Conservation (phyloP, 768 basidiomycete species). For the Auricularia sp. region DNA sequence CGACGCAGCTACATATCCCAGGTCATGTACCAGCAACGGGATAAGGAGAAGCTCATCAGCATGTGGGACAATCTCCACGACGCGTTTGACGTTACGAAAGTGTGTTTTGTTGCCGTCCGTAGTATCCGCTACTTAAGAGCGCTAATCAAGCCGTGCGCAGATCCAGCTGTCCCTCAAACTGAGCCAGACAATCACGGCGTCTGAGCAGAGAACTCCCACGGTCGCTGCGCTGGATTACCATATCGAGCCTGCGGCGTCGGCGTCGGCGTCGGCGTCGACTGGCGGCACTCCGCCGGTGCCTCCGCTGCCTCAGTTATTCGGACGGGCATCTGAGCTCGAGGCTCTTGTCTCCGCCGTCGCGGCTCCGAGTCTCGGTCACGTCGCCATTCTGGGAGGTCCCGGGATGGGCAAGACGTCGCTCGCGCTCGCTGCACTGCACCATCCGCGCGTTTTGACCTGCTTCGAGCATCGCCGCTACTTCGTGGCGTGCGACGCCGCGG, state of each 20-base stretch:
- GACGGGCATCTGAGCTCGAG: not conserved
- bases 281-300: no score
- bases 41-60: not conserved
- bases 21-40: not conserved
- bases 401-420: slow-evolving; percentile 33
- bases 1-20: not conserved
- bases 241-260: no score
- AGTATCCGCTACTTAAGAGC: no score
- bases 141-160: no score
- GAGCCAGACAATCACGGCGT: not conserved
- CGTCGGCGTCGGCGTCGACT: no score
- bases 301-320: not conserved
- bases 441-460: slow-evolving; percentile 11
- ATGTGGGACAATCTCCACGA: not conserved
- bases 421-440: slow-evolving; percentile 24
- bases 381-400: slow-evolving; percentile 18
- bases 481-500: slow-evolving; percentile 22
- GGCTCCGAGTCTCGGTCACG: not conserved
- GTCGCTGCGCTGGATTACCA: no score
- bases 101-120: not conserved
- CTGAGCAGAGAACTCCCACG: no score
- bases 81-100: not conserved
- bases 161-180: no score
- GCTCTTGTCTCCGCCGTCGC: not conserved
- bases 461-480: slow-evolving; percentile 19